A percentile compares a stretch with the other conserved stretches of the same genome.
These are phyloP conservation scores for Vigna trinervia DNA, from an alignment of 306 rosid genomes.

Conservation along the genomic window DNA sequence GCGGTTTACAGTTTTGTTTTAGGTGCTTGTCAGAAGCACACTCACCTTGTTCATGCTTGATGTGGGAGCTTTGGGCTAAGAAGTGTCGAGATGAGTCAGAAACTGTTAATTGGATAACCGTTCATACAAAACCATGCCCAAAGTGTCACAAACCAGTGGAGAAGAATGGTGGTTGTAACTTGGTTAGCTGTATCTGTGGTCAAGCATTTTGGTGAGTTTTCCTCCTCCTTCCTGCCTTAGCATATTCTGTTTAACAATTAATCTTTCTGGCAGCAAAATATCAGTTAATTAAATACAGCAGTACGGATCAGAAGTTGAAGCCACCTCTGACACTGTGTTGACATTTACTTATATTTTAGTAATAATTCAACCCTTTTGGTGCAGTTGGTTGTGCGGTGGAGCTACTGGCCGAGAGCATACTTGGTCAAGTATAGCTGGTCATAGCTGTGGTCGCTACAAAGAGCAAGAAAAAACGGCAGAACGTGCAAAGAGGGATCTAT, in stretches of 20 bases:
- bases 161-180: conserved; percentile 99
- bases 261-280: neutral
- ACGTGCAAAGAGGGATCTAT: conserved; percentile 84
- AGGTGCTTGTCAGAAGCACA: conserved; percentile 82
- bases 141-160: conserved; percentile 96
- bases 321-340: neutral
- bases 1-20: conserved; percentile 93
- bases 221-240: conserved; percentile 34
- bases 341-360: neutral
- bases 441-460: conserved; percentile 94
- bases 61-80: conserved; percentile 97
- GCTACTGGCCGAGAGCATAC: conserved; percentile 94
- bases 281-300: neutral
- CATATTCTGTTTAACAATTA: conserved; percentile 11
- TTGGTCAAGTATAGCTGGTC: conserved; percentile 85
- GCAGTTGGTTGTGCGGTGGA: conserved; percentile 98
- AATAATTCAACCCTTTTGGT: conserved; percentile 39
- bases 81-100: conserved; percentile 98
- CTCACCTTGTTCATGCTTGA: conserved; percentile 94
- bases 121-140: conserved; percentile 93
- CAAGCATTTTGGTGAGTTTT: conserved; percentile 91
- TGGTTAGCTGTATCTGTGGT: conserved; percentile 94
- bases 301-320: conserved; percentile 10
- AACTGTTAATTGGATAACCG: conserved; percentile 98
- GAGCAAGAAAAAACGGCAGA: conserved; percentile 73